These are phyloP conservation scores for Glycine tomentella DNA, from an alignment of 306 rosid species.

Conservation along the genomic window DNA sequence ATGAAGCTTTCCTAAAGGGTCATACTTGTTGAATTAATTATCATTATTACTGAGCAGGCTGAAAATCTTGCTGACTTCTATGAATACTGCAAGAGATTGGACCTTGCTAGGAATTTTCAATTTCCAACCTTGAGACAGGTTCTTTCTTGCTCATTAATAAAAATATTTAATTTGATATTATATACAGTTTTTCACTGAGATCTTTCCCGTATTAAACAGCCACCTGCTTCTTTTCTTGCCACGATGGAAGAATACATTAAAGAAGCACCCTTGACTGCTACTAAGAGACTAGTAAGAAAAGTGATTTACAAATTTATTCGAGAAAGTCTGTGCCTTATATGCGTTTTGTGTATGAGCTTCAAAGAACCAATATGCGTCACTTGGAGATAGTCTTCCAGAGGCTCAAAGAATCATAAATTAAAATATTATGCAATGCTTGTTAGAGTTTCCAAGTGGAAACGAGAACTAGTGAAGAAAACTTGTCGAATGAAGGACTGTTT, in stretches of 20 bases:
- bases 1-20: slow-evolving; percentile 9
- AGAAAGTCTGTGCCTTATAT: background rate
- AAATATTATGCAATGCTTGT: background rate
- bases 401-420: background rate
- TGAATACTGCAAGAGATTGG: slow-evolving; percentile 86
- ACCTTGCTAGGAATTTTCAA: slow-evolving; percentile 86
- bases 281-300: slow-evolving; percentile 75
- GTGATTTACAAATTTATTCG: background rate
- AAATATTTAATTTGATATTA: slow-evolving; percentile 20
- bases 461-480: background rate
- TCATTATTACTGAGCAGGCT: slow-evolving; percentile 60
- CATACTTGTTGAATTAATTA: slow-evolving; percentile 33
- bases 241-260: slow-evolving; percentile 91
- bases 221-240: slow-evolving; percentile 84
- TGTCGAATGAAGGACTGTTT: background rate
- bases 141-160: slow-evolving; percentile 38
- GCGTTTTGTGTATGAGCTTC: slow-evolving; percentile 11
- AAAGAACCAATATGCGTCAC: background rate
- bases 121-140: slow-evolving; percentile 95
- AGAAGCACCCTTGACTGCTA: slow-evolving; percentile 71
- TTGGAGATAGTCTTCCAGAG: background rate
- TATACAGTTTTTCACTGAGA: slow-evolving; percentile 41
- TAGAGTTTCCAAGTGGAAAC: background rate
- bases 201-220: slow-evolving; percentile 64
- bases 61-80: slow-evolving; percentile 82